Conservation (phyloP, 768 basidiomycete genomes). For the Vararia minispora region DNA sequence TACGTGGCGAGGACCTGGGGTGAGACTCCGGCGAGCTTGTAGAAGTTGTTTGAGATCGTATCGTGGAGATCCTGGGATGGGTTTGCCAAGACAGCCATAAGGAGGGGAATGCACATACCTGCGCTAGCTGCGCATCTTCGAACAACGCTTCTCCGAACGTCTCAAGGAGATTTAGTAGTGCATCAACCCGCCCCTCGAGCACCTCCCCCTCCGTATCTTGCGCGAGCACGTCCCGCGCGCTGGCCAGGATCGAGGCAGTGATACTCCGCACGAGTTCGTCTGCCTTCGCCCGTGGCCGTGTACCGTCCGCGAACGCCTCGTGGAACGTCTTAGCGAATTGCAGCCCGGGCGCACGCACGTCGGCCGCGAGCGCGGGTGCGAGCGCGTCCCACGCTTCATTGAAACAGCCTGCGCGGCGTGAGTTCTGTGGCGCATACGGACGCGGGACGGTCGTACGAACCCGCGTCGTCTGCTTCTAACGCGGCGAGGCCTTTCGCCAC, state of each 20-base stretch:
- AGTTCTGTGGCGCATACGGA: not conserved
- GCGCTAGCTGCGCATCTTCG: constrained; percentile 27
- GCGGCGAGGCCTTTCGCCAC: constrained; percentile 31
- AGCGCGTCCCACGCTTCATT: constrained; percentile 37
- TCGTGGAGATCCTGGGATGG: constrained; percentile 33
- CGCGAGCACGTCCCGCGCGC: constrained; percentile 19
- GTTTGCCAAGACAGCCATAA: not conserved
- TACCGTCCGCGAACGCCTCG: constrained; percentile 26
- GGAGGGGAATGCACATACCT: constrained; percentile 27
- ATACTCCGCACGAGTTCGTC: constrained; percentile 23
- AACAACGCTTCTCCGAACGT: constrained; percentile 44
- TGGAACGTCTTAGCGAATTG: constrained; percentile 28
- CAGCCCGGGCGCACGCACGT: constrained; percentile 3
- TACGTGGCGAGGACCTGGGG: constrained; percentile 41
- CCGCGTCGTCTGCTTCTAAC: constrained; percentile 17
- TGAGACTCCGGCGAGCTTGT: constrained; percentile 28
- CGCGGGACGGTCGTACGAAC: constrained; percentile 13
- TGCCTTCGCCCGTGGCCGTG: constrained; percentile 17
- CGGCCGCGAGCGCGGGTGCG: constrained; percentile 17
- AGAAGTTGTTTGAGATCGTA: constrained; percentile 27
- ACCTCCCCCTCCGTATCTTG: constrained; percentile 13
- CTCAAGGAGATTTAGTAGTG: constrained; percentile 34
- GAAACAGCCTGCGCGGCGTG: constrained; percentile 29
- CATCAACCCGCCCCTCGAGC: constrained; percentile 11
- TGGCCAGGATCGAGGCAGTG: constrained; percentile 23